Evolutionary conservation across 768 basidiomycete genomes (phyloP).

Genomic region (Lentinus brumalis): DNA sequence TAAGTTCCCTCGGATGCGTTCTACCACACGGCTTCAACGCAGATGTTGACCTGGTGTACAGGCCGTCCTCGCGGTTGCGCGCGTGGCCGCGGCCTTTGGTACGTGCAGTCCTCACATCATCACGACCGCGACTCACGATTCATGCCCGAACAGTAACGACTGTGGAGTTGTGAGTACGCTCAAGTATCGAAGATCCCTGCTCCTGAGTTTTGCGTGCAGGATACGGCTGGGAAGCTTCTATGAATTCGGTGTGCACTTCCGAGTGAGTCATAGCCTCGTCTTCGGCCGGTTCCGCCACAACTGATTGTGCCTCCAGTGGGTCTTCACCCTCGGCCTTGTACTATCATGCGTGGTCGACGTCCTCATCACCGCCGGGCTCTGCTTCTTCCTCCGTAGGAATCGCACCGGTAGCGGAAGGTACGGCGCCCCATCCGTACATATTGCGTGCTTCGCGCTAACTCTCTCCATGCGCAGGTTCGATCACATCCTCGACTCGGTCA

Average conservation of each 20-base stretch:
- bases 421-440: conserved; percentile 11
- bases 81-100: conserved; percentile 20
- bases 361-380: conserved; percentile 26
- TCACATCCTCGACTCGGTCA: conserved; percentile 28
- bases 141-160: conserved; percentile 11
- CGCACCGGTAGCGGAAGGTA: conserved; percentile 28
- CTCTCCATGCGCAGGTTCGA: conserved; percentile 24
- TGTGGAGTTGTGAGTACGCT: conserved; percentile 12
- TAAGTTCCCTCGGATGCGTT: not conserved
- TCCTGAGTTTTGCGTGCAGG: conserved; percentile 1
- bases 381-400: conserved; percentile 26
- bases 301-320: conserved; percentile 23
- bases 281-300: not conserved
- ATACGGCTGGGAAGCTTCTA: conserved; percentile 23
- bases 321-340: conserved; percentile 30
- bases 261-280: conserved; percentile 13
- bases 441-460: not conserved
- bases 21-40: no score
- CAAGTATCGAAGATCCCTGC: not conserved
- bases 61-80: conserved; percentile 12
- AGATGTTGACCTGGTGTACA: not conserved
- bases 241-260: conserved; percentile 20
- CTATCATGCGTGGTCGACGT: conserved; percentile 29
- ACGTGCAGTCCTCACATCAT: not conserved
- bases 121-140: not conserved